phyloP scores from a whole-genome alignment of 2,329 filamentous ascomycete species.

The Venturia aucupariae region DNA sequence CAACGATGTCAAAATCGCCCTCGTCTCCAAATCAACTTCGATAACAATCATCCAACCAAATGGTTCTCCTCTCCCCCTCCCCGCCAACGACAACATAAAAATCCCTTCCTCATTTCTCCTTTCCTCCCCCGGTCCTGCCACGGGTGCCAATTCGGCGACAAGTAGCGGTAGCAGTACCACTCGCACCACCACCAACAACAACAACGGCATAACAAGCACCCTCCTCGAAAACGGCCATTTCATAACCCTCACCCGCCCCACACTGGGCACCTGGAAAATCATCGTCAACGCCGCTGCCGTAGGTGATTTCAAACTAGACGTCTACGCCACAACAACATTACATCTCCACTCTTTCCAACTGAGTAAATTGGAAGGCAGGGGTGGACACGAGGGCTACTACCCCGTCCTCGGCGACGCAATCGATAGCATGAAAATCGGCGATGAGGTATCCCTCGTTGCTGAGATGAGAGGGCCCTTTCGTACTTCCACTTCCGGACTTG shows the following conservation, averaged over 20 bases:
- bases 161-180: background rate
- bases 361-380: background rate
- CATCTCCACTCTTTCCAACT: slow-evolving; percentile 2
- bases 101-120: no score
- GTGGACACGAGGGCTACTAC: slow-evolving; percentile 1
- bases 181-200: no score
- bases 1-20: background rate
- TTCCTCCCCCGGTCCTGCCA: no score
- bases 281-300: background rate
- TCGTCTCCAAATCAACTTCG: background rate
- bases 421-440: background rate
- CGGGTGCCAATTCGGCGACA: background rate
- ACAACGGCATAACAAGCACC: background rate
- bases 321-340: background rate
- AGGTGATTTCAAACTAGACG: background rate
- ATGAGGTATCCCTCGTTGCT: background rate
- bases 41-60: background rate
- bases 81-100: background rate
- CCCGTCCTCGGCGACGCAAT: background rate
- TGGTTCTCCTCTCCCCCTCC: background rate
- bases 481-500: no score
- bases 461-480: background rate
- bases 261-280: background rate
- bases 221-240: background rate
- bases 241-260: background rate